These are phyloP conservation scores for Taxawa tesnikishii DNA, from an alignment of 2,329 filamentous ascomycete species.

Conservation along the genomic window DNA sequence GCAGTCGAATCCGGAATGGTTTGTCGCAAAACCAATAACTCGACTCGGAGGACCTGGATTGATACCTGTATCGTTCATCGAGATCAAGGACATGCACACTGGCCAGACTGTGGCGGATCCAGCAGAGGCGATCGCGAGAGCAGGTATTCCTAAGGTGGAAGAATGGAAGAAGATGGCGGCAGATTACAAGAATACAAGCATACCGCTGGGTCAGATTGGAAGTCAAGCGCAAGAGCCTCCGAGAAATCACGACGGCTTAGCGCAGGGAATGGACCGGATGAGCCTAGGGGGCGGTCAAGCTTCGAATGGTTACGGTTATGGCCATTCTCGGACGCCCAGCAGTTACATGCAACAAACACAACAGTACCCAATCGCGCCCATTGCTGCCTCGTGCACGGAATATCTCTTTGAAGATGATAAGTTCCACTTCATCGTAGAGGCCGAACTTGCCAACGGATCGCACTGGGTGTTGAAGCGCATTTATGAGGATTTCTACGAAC, in stretches of 20 bases:
- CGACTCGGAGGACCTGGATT: slow-evolving; percentile 87
- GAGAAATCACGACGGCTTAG: neutral
- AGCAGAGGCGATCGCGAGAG: slow-evolving; percentile 71
- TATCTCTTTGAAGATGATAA: slow-evolving; percentile 97
- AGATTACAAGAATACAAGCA: slow-evolving; percentile 98
- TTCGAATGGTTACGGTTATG: slow-evolving; percentile 12
- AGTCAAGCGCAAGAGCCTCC: slow-evolving; percentile 1
- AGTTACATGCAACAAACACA: slow-evolving; percentile 22
- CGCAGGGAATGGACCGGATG: slow-evolving; percentile 60
- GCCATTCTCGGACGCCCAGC: slow-evolving; percentile 18
- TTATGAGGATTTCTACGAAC: slow-evolving; percentile 98
- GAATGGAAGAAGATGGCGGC: slow-evolving; percentile 99
- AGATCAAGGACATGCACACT: slow-evolving; percentile 87
- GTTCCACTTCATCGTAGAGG: slow-evolving; percentile 97
- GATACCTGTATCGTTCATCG: slow-evolving; percentile 93
- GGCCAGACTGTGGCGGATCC: slow-evolving; percentile 73
- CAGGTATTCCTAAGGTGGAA: slow-evolving; percentile 87
- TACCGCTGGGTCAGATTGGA: slow-evolving; percentile 76
- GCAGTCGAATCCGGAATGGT: slow-evolving; percentile 98
- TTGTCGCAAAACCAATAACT: slow-evolving; percentile 97
- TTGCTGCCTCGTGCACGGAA: slow-evolving; percentile 74
- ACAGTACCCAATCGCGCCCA: slow-evolving; percentile 50
- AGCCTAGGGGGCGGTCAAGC: slow-evolving; percentile 49
- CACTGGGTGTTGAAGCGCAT: slow-evolving; percentile 90
- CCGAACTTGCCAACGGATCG: slow-evolving; percentile 75